Evolutionary conservation across 306 rosid genomes (phyloP).

Genomic region (Ziziphus jujuba): DNA sequence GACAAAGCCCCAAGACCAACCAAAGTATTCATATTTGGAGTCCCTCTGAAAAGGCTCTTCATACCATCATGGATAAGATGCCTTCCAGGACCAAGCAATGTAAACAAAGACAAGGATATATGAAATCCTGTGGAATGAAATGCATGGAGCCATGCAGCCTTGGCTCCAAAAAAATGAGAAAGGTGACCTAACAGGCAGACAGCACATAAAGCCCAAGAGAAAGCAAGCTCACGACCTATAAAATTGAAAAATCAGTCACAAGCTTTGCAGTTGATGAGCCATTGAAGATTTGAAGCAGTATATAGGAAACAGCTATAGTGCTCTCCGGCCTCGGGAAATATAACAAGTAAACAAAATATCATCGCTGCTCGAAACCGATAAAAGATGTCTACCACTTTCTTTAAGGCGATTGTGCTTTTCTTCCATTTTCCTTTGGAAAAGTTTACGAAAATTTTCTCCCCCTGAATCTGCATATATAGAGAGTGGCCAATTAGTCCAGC

Average conservation of each 20-base stretch:
- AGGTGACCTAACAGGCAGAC: conserved; percentile 91
- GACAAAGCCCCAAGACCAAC: conserved; percentile 98
- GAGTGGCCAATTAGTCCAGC: conserved; percentile 36
- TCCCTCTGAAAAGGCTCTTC: conserved; percentile 73
- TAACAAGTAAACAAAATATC: conserved; percentile 26
- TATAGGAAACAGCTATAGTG: conserved; percentile 1
- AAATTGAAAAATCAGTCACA: conserved; percentile 22
- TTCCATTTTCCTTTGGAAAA: conserved; percentile 85
- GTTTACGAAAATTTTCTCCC: conserved; percentile 64
- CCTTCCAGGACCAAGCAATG: conserved; percentile 96
- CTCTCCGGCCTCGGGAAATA: conserved; percentile 10
- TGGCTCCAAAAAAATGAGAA: conserved; percentile 85
- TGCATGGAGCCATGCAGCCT: conserved; percentile 79
- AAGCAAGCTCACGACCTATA: conserved; percentile 81
- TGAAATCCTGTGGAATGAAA: conserved; percentile 87
- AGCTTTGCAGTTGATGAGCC: conserved; percentile 8
- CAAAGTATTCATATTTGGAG: conserved; percentile 95
- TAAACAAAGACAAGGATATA: conserved; percentile 76
- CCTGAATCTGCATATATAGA: conserved; percentile 73
- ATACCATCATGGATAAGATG: conserved; percentile 84
- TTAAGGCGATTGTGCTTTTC: conserved; percentile 70
- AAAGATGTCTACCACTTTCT: conserved; percentile 72
- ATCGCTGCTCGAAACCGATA: conserved; percentile 22
- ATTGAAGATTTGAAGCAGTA: conserved; percentile 17
- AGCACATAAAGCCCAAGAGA: conserved; percentile 96